A percentile compares a stretch with the other conserved stretches of the same genome.
These are phyloP conservation scores for Ulota crispa DNA, from an alignment of 225 moss, liverwort and hornwort species.

Conservation along the genomic window DNA sequence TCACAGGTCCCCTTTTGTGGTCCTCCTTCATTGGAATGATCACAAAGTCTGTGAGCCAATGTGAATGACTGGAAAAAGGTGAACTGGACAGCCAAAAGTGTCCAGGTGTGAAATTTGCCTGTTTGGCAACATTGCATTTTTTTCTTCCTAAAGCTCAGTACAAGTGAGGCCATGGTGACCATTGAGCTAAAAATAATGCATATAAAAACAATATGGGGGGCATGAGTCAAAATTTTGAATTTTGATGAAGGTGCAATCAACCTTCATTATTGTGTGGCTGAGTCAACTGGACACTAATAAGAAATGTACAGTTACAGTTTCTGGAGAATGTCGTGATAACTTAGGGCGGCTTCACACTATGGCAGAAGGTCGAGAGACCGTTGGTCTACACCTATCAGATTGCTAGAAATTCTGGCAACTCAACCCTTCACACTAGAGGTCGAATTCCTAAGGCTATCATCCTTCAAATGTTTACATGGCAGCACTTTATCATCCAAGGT, in stretches of 20 bases:
- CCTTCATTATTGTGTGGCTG: not conserved
- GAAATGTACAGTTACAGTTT: not conserved
- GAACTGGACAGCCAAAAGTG: not conserved
- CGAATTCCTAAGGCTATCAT: no score
- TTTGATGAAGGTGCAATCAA: not conserved
- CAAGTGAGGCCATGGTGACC: not conserved
- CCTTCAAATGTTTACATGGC: no score
- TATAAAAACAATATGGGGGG: not conserved
- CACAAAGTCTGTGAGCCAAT: not conserved
- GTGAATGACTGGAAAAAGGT: not conserved
- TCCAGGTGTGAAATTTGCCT: not conserved
- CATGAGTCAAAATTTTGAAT: not conserved
- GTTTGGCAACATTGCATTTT: not conserved
- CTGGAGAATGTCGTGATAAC: not conserved
- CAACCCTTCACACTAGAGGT: no score
- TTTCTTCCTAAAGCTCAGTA: not conserved
- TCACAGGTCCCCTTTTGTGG: not conserved
- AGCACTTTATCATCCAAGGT: no score
- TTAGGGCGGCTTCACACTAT: no score
- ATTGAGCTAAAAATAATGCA: not conserved
- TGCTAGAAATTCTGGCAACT: no score
- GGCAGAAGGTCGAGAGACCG: no score
- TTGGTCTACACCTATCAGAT: no score
- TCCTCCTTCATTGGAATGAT: not conserved
- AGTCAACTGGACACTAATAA: not conserved